Percentiles rank a stretch among this genome's conserved stretches.
Evolutionary conservation across 768 basidiomycete genomes (phyloP).

Genomic region (Boletus edulis): DNA sequence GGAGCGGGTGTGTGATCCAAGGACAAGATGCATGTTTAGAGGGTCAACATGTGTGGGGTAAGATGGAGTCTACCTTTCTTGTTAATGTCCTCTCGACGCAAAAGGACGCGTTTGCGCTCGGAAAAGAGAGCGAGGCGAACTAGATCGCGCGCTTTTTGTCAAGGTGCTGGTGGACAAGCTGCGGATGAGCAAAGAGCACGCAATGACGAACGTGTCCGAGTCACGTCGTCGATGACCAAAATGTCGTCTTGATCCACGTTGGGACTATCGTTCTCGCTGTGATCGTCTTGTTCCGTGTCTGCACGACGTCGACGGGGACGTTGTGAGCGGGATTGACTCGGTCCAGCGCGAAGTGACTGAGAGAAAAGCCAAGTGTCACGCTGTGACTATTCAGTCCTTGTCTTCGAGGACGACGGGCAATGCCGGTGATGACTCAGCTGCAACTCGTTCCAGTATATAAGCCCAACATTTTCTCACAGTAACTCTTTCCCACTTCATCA

Average conservation of each 20-base stretch:
- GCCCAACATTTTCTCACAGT: too few relatives aligned
- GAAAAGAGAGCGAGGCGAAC: constrained; percentile 80
- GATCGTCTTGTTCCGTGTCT: constrained; percentile 34
- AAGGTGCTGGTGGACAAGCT: constrained; percentile 47
- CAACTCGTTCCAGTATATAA: too few relatives aligned
- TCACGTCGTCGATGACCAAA: constrained; percentile 33
- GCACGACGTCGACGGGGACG: constrained; percentile 25
- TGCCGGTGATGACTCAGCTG: too few relatives aligned
- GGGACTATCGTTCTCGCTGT: constrained; percentile 31
- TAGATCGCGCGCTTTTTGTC: constrained; percentile 64
- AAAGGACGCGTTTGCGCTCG: constrained; percentile 63
- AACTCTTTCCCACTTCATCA: too few relatives aligned
- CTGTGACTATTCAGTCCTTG: too few relatives aligned
- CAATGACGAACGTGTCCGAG: background rate
- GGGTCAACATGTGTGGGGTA: background rate
- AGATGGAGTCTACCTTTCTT: constrained; percentile 58
- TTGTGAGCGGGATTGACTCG: constrained; percentile 40
- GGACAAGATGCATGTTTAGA: constrained; percentile 31
- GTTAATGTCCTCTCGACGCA: constrained; percentile 81
- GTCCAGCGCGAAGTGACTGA: constrained; percentile 23
- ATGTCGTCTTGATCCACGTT: constrained; percentile 18
- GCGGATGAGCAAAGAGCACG: background rate
- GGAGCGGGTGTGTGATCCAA: constrained; percentile 46
- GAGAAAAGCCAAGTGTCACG: too few relatives aligned
- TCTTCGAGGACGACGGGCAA: too few relatives aligned